phyloP scores from a whole-genome alignment of 768 basidiomycete genomes.

The Leucosporidium yakuticum region DNA sequence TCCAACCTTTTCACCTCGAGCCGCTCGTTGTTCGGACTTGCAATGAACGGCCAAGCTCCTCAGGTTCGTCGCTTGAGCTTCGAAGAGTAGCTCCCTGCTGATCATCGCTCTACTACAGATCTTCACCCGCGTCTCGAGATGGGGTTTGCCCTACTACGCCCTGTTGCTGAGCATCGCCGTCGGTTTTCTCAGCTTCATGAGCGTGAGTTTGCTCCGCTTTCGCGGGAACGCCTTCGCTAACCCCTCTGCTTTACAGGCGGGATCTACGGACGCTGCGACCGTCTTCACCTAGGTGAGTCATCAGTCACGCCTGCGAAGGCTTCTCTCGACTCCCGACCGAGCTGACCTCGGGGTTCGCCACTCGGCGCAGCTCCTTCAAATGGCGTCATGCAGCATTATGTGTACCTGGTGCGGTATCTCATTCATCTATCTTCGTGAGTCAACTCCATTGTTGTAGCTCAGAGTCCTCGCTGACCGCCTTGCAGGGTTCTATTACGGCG shows the following conservation, averaged over 20 bases:
- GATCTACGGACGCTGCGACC: too few species aligned
- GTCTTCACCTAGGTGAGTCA: too few species aligned
- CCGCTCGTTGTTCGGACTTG: constrained; percentile 41
- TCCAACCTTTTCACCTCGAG: not conserved
- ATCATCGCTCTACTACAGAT: constrained; percentile 6
- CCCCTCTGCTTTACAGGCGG: too few species aligned
- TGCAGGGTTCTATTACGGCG: not conserved
- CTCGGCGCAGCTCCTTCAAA: not conserved
- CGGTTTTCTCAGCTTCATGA: not conserved
- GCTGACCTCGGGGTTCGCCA: too few species aligned
- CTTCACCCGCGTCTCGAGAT: constrained; percentile 41
- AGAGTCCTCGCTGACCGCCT: not conserved
- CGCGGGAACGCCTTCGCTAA: too few species aligned
- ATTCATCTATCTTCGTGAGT: not conserved
- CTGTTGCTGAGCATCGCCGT: constrained; percentile 32
- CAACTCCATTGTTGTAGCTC: not conserved
- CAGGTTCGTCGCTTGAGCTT: constrained; percentile 12
- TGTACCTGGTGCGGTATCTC: not conserved
- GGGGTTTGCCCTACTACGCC: constrained; percentile 42
- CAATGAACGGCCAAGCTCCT: constrained; percentile 43
- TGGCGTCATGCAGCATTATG: not conserved
- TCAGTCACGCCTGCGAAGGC: too few species aligned
- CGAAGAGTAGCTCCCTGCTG: too few species aligned
- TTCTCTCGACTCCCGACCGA: too few species aligned
- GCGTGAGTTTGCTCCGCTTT: too few species aligned